Evolutionary conservation across 257 asterid genomes (phyloP).

Genomic region (Plantago major): DNA sequence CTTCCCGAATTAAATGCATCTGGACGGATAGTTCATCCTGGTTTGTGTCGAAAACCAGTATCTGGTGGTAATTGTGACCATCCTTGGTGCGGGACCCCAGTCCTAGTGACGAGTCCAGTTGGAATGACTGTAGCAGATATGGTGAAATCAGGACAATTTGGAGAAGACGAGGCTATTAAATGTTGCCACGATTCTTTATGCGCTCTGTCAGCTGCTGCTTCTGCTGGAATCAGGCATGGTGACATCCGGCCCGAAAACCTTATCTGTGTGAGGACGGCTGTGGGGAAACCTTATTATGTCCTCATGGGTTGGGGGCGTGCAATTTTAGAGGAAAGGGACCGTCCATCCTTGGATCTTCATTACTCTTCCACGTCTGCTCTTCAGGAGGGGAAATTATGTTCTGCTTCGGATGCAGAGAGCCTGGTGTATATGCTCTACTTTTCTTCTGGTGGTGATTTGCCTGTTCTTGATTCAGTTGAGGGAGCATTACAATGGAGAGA

Average conservation of each 20-base stretch:
- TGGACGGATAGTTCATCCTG: constrained; percentile 82
- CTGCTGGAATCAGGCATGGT: constrained; percentile 91
- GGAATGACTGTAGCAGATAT: constrained; percentile 72
- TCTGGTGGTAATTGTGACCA: constrained; percentile 62
- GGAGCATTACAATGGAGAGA: constrained; percentile 98
- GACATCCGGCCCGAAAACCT: constrained; percentile 88
- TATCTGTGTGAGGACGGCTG: constrained; percentile 49
- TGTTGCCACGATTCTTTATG: constrained; percentile 96
- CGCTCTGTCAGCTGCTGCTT: constrained; percentile 63
- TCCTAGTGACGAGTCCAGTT: constrained; percentile 76
- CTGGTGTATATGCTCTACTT: constrained; percentile 81
- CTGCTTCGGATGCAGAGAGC: constrained; percentile 98
- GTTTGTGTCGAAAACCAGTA: constrained; percentile 57
- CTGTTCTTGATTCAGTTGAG: constrained; percentile 88
- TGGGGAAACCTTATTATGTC: constrained; percentile 51
- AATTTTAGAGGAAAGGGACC: constrained; percentile 88
- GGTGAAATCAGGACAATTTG: constrained; percentile 65
- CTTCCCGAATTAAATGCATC: constrained; percentile 72
- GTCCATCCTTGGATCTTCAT: constrained; percentile 85
- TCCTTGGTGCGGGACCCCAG: constrained; percentile 87
- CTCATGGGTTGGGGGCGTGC: constrained; percentile 98
- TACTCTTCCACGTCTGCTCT: constrained; percentile 94
- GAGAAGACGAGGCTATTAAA: constrained; percentile 64
- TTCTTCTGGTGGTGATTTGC: constrained; percentile 67
- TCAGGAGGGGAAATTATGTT: constrained; percentile 87